Evolutionary conservation across 306 rosid species (phyloP).

Genomic region (Morella rubra): DNA sequence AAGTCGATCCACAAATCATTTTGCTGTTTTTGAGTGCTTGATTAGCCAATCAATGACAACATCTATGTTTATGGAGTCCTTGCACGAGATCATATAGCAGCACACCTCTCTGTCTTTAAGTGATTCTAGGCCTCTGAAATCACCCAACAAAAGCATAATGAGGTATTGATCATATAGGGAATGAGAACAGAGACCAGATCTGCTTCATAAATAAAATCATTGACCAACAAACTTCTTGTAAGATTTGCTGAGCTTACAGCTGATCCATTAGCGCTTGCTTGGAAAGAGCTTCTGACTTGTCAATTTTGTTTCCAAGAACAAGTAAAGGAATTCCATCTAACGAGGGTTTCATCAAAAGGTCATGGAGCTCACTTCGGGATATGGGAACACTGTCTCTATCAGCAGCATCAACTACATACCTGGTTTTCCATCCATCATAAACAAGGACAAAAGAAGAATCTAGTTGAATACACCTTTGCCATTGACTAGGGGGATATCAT

Average conservation of each 20-base stretch:
- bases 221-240: constrained; percentile 3
- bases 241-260: constrained; percentile 55
- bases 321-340: constrained; percentile 74
- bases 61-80: constrained; percentile 90
- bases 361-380: constrained; percentile 82
- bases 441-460: constrained; percentile 5
- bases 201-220: background rate
- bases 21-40: constrained; percentile 84
- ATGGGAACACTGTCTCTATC: constrained; percentile 90
- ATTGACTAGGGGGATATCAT: constrained; percentile 9
- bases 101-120: constrained; percentile 78
- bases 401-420: constrained; percentile 90
- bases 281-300: constrained; percentile 92
- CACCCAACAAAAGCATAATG: constrained; percentile 25
- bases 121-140: constrained; percentile 80
- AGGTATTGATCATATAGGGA: background rate
- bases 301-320: constrained; percentile 90
- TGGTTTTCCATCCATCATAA: constrained; percentile 41
- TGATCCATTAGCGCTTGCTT: constrained; percentile 86
- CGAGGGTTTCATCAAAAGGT: constrained; percentile 76
- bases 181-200: constrained; percentile 15
- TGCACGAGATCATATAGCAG: constrained; percentile 97
- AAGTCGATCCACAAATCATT: constrained; percentile 35
- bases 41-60: constrained; percentile 93
- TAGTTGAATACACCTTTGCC: background rate